A percentile compares a stretch with the other conserved stretches of the same genome.
These are phyloP conservation scores for Trametes cubensis DNA, from an alignment of 768 basidiomycete genomes.

Conservation along the genomic window DNA sequence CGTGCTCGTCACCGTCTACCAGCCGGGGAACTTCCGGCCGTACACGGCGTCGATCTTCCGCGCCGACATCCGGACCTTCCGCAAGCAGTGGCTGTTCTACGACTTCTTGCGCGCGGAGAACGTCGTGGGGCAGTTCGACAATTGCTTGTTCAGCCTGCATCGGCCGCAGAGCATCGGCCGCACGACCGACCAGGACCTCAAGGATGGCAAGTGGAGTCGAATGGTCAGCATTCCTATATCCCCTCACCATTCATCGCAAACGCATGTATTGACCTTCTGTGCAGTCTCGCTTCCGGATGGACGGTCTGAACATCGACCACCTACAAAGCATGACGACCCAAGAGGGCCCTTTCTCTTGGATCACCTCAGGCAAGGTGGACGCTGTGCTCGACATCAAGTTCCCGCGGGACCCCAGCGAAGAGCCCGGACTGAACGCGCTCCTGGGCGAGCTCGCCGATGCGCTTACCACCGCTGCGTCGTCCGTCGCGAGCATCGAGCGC, in stretches of 20 bases:
- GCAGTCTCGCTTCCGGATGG: conserved; percentile 93
- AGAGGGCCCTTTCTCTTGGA: conserved; percentile 95
- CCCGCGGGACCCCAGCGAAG: conserved; percentile 74
- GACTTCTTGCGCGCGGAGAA: conserved; percentile 90
- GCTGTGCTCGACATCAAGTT: conserved; percentile 98
- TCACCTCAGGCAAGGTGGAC: conserved; percentile 94
- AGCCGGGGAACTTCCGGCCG: conserved; percentile 90
- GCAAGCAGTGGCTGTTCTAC: conserved; percentile 95
- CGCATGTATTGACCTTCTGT: not conserved
- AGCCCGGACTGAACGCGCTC: conserved; percentile 75
- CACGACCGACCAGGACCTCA: conserved; percentile 82
- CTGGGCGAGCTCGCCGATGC: conserved; percentile 91
- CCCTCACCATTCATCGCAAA: conserved; percentile 1
- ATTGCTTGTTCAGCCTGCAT: conserved; percentile 95
- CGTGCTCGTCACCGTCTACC: conserved; percentile 90
- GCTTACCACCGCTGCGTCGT: conserved; percentile 64
- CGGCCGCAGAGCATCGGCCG: conserved; percentile 94
- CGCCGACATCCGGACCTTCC: conserved; percentile 78
- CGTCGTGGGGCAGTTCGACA: conserved; percentile 97
- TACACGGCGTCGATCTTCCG: conserved; percentile 92
- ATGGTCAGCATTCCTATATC: conserved; percentile 62
- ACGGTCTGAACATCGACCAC: conserved; percentile 96
- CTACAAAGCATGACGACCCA: conserved; percentile 79
- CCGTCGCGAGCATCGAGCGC: conserved; percentile 51
- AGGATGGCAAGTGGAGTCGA: conserved; percentile 81